Evolutionary conservation across 2,329 filamentous ascomycete species (phyloP).

Genomic region (Pseudogymnoascus sp.): DNA sequence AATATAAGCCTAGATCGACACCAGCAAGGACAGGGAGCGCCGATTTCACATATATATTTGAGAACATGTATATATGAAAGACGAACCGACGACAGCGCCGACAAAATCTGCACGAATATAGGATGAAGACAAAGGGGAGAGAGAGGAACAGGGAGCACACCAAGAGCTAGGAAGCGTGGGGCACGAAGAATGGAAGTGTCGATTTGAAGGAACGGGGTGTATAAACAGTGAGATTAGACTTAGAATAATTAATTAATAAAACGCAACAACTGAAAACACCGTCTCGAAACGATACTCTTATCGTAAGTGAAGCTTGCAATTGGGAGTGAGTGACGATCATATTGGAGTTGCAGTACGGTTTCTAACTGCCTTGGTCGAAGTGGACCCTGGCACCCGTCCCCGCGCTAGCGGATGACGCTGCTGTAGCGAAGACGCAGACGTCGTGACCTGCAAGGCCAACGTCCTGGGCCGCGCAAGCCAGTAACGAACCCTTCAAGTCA

Average conservation of each 20-base stretch:
- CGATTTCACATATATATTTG: not conserved
- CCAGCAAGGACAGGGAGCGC: not conserved
- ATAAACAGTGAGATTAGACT: not conserved
- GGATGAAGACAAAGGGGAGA: not conserved
- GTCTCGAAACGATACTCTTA: not conserved
- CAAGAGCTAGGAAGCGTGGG: conserved; percentile 27
- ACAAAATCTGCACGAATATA: not conserved
- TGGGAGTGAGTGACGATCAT: not conserved
- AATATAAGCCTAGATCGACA: not conserved
- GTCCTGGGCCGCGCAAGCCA: conserved; percentile 7
- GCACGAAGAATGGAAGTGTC: conserved; percentile 1
- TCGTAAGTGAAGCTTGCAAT: not conserved
- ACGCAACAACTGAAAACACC: not conserved
- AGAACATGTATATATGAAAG: not conserved
- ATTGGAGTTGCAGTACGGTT: not conserved
- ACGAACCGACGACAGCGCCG: not conserved
- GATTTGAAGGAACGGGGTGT: not conserved
- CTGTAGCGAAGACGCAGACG: conserved; percentile 9
- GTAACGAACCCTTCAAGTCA: not conserved
- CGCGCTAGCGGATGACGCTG: conserved; percentile 8
- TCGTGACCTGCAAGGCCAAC: conserved; percentile 8
- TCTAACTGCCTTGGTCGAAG: conserved; percentile 1
- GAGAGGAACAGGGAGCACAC: conserved; percentile 18
- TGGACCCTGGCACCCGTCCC: conserved; percentile 1
- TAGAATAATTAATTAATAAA: not conserved